Evolutionary conservation across 2,329 filamentous ascomycete genomes (phyloP), one percentile per base, ranked within the genome.

Genomic region (Alternaria sp.): DNA sequence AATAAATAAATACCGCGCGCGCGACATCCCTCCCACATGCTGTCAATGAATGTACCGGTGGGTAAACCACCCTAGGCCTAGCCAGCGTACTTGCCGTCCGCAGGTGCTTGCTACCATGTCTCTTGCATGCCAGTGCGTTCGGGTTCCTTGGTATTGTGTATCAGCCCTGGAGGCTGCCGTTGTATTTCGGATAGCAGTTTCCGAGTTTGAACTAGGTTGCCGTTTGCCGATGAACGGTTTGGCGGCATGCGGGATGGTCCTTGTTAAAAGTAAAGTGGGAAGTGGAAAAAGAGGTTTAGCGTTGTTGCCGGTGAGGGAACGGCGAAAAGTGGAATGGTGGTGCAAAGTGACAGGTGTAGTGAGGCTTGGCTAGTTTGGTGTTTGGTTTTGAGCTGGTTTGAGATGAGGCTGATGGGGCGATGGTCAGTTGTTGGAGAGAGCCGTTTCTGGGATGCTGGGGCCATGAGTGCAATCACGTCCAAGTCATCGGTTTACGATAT

Each of bases 161-260:
- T 16, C 39, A 42, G 39, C 38, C 38, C 38, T 41, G 38, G 18
- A 41, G 38, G 18, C 38, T 22, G 18, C 38, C 18, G 38, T 41
- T 41, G 38, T 48, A 36, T 36, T 22, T 49, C 46, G 46, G 46
- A 49, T 49, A 49, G 46, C 46, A 49, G 46, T 49, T 49, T 36
- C 46, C 46, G 30, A 2, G 30, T 49, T 26, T 36, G 46, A 49
- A 49, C 46, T 49, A 51, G 36, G 24, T 30, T 51, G 36, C 49
- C 49, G 49, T 41, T 41, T 51, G 49, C 49, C 49, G 49, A 51
- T 41, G 49, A 51, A 51, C 49, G 49, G 49, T 51, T 51, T 41
- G 36, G 49, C 46, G 46, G 46, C 46, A 24, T n/a, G 46, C 46
- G 46, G 46, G 46, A 49, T 49, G 46, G 46, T 49, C 46, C 46